phyloP scores from a whole-genome alignment of 768 basidiomycete species.

The Mycena crocata region DNA sequence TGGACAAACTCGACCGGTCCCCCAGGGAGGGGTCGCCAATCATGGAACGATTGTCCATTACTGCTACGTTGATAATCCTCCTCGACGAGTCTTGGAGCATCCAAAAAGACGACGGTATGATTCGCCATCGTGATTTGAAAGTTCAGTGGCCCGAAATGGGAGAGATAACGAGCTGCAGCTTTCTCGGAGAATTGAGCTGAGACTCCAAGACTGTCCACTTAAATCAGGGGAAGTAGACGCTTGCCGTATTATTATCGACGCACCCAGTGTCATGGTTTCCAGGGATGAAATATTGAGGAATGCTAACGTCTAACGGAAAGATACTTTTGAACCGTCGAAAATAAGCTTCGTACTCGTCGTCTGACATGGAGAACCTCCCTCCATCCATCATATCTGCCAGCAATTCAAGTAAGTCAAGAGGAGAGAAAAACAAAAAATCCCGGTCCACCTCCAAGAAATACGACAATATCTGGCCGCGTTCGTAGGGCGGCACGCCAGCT shows the following conservation, averaged over 20 bases:
- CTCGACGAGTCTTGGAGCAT: slow-evolving; percentile 79
- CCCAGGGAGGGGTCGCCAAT: slow-evolving; percentile 60
- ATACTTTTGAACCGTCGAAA: slow-evolving; percentile 75
- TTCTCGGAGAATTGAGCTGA: slow-evolving; percentile 57
- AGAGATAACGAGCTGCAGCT: slow-evolving; percentile 67
- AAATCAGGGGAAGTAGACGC: slow-evolving; percentile 38
- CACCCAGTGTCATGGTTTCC: slow-evolving; percentile 95
- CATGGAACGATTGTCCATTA: slow-evolving; percentile 40
- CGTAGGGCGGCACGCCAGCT: slow-evolving; percentile 78
- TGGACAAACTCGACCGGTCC: slow-evolving; percentile 69
- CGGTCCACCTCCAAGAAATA: slow-evolving; percentile 72
- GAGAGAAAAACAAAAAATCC: not conserved
- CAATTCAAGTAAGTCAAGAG: not conserved
- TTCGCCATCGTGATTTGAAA: slow-evolving; percentile 72
- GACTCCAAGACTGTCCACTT: slow-evolving; percentile 58
- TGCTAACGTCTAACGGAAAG: slow-evolving; percentile 61
- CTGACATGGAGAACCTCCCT: slow-evolving; percentile 73
- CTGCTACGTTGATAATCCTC: slow-evolving; percentile 69
- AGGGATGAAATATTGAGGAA: slow-evolving; percentile 78
- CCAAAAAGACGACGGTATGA: slow-evolving; percentile 78
- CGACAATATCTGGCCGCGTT: slow-evolving; percentile 74
- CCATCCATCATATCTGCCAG: slow-evolving; percentile 86
- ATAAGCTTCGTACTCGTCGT: slow-evolving; percentile 82
- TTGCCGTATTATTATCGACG: slow-evolving; percentile 36
- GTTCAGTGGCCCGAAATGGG: slow-evolving; percentile 83